phyloP scores from a whole-genome alignment of 2,329 filamentous ascomycete species.

The Lasiodiplodia sp. region DNA sequence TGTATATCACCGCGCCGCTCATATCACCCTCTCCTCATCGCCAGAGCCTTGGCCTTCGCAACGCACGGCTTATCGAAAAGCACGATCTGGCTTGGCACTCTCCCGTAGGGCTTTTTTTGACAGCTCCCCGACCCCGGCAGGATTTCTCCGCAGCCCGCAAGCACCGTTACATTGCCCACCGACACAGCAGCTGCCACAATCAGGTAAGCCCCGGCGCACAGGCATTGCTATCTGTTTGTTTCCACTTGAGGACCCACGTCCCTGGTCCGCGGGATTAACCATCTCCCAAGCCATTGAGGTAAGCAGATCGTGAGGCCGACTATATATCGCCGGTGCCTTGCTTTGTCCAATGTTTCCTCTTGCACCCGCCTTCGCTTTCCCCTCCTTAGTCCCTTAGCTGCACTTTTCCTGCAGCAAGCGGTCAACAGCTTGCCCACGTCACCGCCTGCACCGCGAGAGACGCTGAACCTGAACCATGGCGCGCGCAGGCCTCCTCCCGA shows the following conservation, averaged over 20 bases:
- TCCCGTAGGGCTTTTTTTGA: slow-evolving; percentile 2
- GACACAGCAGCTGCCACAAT: slow-evolving; percentile 21
- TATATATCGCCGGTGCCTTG: slow-evolving; percentile 22
- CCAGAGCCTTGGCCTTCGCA: slow-evolving; percentile 12
- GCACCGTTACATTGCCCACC: slow-evolving; percentile 21
- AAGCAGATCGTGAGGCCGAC: slow-evolving; percentile 15
- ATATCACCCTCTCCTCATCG: slow-evolving; percentile 21
- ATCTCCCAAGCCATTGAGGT: slow-evolving; percentile 3
- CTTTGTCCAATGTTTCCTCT: not conserved
- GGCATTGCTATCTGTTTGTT: not conserved
- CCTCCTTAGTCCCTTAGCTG: not conserved
- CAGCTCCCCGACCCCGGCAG: slow-evolving; percentile 2
- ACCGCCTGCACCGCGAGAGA: not conserved
- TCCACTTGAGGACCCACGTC: slow-evolving; percentile 9
- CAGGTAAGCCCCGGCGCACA: slow-evolving; percentile 9
- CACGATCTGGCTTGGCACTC: not conserved
- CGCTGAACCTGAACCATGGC: slow-evolving; percentile 16
- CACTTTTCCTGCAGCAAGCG: slow-evolving; percentile 5
- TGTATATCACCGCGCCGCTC: slow-evolving; percentile 25
- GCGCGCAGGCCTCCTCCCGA: slow-evolving; percentile 17
- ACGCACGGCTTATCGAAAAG: slow-evolving; percentile 17
- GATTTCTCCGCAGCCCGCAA: slow-evolving; percentile 11
- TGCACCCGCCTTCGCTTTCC: not conserved
- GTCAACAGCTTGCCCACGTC: not conserved
- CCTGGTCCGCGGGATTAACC: slow-evolving; percentile 21